These are phyloP conservation scores for Yarrowia alimentaria DNA, from an alignment of 805 yeast genomes.

Conservation along the genomic window DNA sequence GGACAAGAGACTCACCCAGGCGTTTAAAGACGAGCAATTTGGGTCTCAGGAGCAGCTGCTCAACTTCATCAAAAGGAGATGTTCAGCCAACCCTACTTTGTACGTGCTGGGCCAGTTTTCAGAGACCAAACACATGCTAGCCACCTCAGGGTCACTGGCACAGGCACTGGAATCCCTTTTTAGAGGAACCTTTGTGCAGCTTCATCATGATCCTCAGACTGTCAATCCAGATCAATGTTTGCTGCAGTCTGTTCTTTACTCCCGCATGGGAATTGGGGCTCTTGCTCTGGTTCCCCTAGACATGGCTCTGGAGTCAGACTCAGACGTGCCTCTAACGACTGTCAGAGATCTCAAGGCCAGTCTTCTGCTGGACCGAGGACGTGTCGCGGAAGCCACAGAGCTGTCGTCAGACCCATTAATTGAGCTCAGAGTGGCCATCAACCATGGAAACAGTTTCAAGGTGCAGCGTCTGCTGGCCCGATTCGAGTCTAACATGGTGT, in stretches of 20 bases:
- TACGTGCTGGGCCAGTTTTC: conserved; percentile 23
- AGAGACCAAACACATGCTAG: conserved; percentile 30
- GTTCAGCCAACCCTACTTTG: conserved; percentile 6
- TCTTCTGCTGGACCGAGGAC: background rate
- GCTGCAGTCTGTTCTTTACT: conserved; percentile 10
- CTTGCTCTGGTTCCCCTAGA: conserved; percentile 12
- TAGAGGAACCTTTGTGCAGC: conserved; percentile 23
- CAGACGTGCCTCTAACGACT: conserved; percentile 15
- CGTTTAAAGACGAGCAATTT: conserved; percentile 43
- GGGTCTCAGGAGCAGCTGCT: conserved; percentile 64
- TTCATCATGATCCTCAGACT: conserved; percentile 14
- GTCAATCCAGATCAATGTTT: conserved; percentile 3
- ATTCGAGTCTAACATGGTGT: conserved; percentile 2
- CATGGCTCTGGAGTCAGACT: conserved; percentile 19
- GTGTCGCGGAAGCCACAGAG: conserved; percentile 9
- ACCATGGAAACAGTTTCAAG: conserved; percentile 1
- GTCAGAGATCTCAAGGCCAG: conserved; percentile 11
- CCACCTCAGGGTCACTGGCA: conserved; percentile 29
- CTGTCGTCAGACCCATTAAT: conserved; percentile 2
- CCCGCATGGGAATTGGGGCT: conserved; percentile 21
- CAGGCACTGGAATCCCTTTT: conserved; percentile 27
- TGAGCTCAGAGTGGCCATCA: conserved; percentile 10
- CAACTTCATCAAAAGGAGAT: conserved; percentile 49
- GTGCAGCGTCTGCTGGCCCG: conserved; percentile 9
- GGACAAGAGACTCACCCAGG: conserved; percentile 43